Evolutionary conservation across 495 filamentous ascomycete genomes (phyloP).

Genomic region (Lindgomyces ingoldianus): DNA sequence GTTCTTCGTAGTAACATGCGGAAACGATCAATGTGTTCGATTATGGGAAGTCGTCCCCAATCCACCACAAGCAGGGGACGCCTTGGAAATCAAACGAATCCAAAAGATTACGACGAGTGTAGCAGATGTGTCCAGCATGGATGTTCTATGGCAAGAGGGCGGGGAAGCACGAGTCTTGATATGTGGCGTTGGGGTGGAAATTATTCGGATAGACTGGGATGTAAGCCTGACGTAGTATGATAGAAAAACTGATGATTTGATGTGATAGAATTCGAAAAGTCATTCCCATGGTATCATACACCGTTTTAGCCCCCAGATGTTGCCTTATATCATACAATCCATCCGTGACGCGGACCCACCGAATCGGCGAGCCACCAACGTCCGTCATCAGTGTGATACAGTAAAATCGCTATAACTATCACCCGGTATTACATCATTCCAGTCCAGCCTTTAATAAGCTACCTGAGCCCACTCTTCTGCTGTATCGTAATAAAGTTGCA

Average conservation of each 20-base stretch:
- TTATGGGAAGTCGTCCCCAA: slow-evolving; percentile 60
- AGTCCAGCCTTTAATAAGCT: too few relatives aligned
- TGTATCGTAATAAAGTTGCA: too few relatives aligned
- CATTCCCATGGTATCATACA: neutral
- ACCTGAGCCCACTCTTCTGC: too few relatives aligned
- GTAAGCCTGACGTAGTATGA: neutral
- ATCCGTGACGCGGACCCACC: too few relatives aligned
- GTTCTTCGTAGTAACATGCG: slow-evolving; percentile 57
- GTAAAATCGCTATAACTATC: too few relatives aligned
- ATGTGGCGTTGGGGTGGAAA: slow-evolving; percentile 60
- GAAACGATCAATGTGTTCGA: slow-evolving; percentile 82
- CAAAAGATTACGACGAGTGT: slow-evolving; percentile 62
- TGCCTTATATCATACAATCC: neutral
- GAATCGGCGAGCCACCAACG: too few relatives aligned
- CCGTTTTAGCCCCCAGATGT: neutral
- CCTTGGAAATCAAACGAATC: slow-evolving; percentile 48
- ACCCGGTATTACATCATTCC: too few relatives aligned
- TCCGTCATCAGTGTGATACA: too few relatives aligned
- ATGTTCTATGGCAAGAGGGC: slow-evolving; percentile 38
- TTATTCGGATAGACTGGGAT: slow-evolving; percentile 23
- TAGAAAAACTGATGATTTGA: neutral
- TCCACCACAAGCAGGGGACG: slow-evolving; percentile 38
- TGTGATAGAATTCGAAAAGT: neutral
- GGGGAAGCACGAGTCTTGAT: slow-evolving; percentile 46
- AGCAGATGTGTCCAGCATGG: slow-evolving; percentile 62